Percentiles rank a stretch among this genome's conserved stretches.
phyloP scores from a whole-genome alignment of 192 early-diverging fungal species.

The Endogone sp. region DNA sequence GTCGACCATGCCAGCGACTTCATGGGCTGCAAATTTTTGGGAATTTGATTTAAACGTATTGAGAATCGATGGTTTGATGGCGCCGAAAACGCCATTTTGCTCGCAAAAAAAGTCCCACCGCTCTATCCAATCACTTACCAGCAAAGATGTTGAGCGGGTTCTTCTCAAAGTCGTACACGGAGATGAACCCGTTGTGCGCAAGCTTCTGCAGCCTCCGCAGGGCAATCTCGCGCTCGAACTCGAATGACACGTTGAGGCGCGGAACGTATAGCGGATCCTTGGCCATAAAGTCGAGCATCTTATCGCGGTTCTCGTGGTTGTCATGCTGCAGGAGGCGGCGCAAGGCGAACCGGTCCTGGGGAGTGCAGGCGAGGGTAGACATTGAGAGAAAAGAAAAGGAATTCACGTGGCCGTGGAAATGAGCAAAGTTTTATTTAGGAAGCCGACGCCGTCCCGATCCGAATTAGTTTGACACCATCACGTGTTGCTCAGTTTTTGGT shows the following conservation, averaged over 20 bases:
- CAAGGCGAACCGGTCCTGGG: conserved; percentile 22
- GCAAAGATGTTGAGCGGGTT: conserved; percentile 65
- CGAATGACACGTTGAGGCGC: conserved; percentile 58
- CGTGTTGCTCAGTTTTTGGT: too few species aligned
- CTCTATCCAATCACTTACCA: conserved; percentile 18
- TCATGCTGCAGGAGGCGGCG: conserved; percentile 41
- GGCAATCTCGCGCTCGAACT: conserved; percentile 61
- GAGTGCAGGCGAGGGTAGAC: conserved; percentile 7
- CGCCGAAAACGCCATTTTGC: too few species aligned
- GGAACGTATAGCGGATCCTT: conserved; percentile 55
- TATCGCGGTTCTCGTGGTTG: conserved; percentile 51
- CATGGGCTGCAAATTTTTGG: conserved; percentile 51
- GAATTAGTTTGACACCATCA: too few species aligned
- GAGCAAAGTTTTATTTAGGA: too few species aligned
- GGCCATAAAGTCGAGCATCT: conserved; percentile 44
- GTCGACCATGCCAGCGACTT: conserved; percentile 71
- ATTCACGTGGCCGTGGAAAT: neutral
- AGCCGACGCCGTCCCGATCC: too few species aligned
- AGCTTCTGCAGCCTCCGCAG: conserved; percentile 47
- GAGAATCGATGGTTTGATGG: too few species aligned
- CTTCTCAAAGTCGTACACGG: conserved; percentile 65
- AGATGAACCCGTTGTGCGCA: conserved; percentile 52
- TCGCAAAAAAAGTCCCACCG: too few species aligned
- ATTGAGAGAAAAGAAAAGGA: neutral
- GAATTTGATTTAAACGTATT: too few species aligned